These are phyloP conservation scores for Elasticomyces elasticus DNA, from an alignment of 495 filamentous ascomycete species.

Conservation along the genomic window DNA sequence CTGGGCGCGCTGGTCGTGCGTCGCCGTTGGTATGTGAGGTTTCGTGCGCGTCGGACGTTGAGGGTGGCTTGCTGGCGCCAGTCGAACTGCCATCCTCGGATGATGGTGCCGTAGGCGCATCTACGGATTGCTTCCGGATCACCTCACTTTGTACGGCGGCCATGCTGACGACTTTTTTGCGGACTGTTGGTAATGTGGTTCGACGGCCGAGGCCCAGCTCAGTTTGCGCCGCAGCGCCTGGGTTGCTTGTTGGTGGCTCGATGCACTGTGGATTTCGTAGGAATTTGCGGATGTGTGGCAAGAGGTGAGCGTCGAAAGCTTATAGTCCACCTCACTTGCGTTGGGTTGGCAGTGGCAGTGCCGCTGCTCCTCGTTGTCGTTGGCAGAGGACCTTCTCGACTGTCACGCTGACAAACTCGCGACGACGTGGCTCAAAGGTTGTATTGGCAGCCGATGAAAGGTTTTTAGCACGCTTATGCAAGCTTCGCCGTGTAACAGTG, in stretches of 20 bases:
- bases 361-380: not conserved
- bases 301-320: not conserved
- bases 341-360: not conserved
- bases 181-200: not conserved
- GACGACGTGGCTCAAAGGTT: not conserved
- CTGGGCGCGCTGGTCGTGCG: slow-evolving; percentile 8
- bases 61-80: slow-evolving; percentile 3
- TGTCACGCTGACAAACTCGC: not conserved
- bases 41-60: not conserved
- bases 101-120: not conserved
- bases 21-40: slow-evolving; percentile 6
- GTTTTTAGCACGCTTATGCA: not conserved
- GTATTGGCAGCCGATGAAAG: not conserved
- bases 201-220: not conserved
- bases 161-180: not conserved
- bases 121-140: not conserved
- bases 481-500: not conserved
- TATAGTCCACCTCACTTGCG: not conserved
- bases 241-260: not conserved
- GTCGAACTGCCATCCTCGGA: not conserved
- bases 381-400: not conserved
- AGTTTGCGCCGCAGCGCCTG: not conserved
- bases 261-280: no score
- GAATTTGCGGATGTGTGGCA: no score
- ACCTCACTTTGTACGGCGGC: not conserved